Conservation (phyloP, 2,329 filamentous ascomycete species). For the Curvularia sp. region DNA sequence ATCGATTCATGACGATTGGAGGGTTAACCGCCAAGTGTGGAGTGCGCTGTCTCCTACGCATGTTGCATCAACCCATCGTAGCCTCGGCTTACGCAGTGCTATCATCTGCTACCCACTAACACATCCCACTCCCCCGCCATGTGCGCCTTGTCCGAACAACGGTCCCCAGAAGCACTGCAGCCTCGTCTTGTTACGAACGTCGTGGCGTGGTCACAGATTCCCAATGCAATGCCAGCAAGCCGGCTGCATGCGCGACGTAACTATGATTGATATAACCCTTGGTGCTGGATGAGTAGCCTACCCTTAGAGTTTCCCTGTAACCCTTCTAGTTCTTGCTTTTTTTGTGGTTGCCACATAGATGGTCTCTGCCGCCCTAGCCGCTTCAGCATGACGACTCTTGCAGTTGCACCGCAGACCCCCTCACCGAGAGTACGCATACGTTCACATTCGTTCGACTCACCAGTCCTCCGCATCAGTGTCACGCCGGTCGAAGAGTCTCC, state of each 20-base stretch:
- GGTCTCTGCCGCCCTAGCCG: slow-evolving; percentile 1
- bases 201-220: slow-evolving; percentile 37
- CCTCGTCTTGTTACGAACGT: slow-evolving; percentile 16
- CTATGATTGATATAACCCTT: slow-evolving; percentile 31
- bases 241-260: slow-evolving; percentile 24
- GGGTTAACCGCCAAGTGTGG: slow-evolving; percentile 34
- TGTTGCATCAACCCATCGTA: slow-evolving; percentile 23
- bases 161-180: slow-evolving; percentile 23
- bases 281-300: slow-evolving; percentile 4
- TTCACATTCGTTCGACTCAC: slow-evolving; percentile 47
- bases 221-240: slow-evolving; percentile 41
- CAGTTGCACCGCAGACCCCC: slow-evolving; percentile 42
- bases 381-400: slow-evolving; percentile 30
- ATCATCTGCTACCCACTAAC: slow-evolving; percentile 23
- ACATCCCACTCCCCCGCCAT: slow-evolving; percentile 29
- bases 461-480: slow-evolving; percentile 38
- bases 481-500: slow-evolving; percentile 46
- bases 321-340: slow-evolving; percentile 1
- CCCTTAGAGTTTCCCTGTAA: background rate
- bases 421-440: slow-evolving; percentile 49
- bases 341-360: background rate
- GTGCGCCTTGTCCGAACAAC: slow-evolving; percentile 25
- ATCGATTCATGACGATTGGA: slow-evolving; percentile 18
- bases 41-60: slow-evolving; percentile 43
- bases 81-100: slow-evolving; percentile 27